phyloP scores from a whole-genome alignment of 768 basidiomycete genomes.

The Suillus americanus region DNA sequence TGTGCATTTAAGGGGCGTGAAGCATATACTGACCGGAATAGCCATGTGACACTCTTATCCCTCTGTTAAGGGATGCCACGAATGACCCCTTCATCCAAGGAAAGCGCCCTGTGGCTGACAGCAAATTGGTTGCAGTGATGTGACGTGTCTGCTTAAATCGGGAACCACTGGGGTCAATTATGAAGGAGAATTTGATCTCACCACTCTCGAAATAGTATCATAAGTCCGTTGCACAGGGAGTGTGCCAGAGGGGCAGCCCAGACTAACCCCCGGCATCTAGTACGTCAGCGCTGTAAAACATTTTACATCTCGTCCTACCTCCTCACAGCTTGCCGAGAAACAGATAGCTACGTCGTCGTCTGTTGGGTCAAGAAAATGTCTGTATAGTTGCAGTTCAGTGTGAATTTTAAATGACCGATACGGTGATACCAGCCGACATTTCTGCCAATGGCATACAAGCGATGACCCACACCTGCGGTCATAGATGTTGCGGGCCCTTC shows the following conservation, averaged over 20 bases:
- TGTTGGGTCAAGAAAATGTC: too few relatives aligned
- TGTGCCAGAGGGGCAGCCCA: neutral
- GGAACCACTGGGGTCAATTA: too few relatives aligned
- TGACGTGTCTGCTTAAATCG: neutral
- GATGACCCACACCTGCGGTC: too few relatives aligned
- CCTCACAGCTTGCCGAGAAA: neutral
- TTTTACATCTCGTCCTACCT: neutral
- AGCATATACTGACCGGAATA: neutral
- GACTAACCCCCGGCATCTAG: too few relatives aligned
- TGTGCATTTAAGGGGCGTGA: neutral
- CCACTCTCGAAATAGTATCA: neutral
- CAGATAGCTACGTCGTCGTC: too few relatives aligned
- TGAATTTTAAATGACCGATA: too few relatives aligned
- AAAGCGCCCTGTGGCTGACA: neutral
- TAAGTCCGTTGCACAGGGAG: neutral
- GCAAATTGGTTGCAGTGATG: neutral
- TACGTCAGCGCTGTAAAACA: too few relatives aligned
- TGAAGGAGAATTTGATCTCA: too few relatives aligned
- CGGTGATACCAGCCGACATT: too few relatives aligned
- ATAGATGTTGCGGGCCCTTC: neutral
- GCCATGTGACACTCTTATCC: neutral
- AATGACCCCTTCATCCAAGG: neutral
- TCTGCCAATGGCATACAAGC: too few relatives aligned
- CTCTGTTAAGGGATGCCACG: neutral
- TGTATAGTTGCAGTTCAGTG: too few relatives aligned